phyloP scores from a whole-genome alignment of 495 filamentous ascomycete genomes.

The Penicillium malachiteum region DNA sequence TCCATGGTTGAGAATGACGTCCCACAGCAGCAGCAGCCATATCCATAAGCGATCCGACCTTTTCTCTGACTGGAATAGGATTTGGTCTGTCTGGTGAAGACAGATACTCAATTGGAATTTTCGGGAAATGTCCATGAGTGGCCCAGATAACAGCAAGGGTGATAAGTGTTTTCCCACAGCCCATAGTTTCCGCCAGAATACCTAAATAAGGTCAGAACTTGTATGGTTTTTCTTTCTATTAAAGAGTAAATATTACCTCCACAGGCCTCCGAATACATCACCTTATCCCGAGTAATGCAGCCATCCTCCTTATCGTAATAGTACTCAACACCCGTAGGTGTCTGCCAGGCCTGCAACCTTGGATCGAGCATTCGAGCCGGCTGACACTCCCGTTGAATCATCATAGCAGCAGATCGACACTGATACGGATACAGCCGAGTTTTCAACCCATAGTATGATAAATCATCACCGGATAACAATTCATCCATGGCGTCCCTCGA shows the following conservation, averaged over 20 bases:
- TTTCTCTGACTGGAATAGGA: conserved; percentile 35
- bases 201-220: conserved; percentile 15
- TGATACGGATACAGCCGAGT: conserved; percentile 77
- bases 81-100: conserved; percentile 28
- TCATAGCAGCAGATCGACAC: conserved; percentile 74
- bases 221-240: not conserved
- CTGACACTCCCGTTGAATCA: conserved; percentile 79
- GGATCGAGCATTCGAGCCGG: conserved; percentile 69
- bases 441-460: conserved; percentile 57
- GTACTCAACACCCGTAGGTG: conserved; percentile 62
- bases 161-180: conserved; percentile 85
- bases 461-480: conserved; percentile 47
- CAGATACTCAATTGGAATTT: conserved; percentile 62
- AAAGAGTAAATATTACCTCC: conserved; percentile 54
- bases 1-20: conserved; percentile 68
- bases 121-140: conserved; percentile 67
- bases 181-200: conserved; percentile 61
- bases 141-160: conserved; percentile 80
- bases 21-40: conserved; percentile 73
- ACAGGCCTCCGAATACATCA: conserved; percentile 68
- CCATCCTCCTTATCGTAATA: conserved; percentile 71
- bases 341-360: conserved; percentile 55
- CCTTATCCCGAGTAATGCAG: conserved; percentile 57
- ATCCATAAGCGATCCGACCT: conserved; percentile 55
- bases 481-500: conserved; percentile 59